Evolutionary conservation across 2,329 filamentous ascomycete genomes (phyloP).

Genomic region (Fusarium musae): DNA sequence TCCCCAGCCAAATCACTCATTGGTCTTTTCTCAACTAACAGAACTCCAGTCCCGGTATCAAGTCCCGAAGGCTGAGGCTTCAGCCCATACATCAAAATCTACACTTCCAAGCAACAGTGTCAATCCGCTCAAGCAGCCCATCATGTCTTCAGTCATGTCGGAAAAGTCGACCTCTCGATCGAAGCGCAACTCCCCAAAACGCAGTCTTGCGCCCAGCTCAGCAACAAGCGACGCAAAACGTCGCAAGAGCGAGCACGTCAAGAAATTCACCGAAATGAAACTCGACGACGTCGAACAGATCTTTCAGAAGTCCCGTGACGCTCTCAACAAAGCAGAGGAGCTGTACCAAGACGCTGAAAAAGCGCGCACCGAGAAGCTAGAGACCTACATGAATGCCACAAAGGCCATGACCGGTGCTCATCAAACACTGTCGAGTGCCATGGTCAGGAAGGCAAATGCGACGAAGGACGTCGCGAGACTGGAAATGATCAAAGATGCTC

Average conservation of each 20-base stretch:
- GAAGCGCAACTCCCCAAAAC: neutral
- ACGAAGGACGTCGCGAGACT: accelerated
- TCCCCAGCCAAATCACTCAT: neutral
- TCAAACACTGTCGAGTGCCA: accelerated
- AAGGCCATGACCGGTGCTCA: neutral
- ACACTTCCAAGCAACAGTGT: accelerated
- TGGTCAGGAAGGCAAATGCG: accelerated
- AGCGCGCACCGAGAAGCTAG: neutral
- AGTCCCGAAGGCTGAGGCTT: no score
- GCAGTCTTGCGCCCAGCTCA: neutral
- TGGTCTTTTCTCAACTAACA: neutral
- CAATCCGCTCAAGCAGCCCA: accelerated
- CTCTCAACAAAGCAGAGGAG: neutral
- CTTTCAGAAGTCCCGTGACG: neutral
- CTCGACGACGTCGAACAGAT: neutral
- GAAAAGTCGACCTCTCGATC: neutral
- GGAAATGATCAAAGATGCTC: accelerated
- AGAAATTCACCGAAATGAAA: neutral
- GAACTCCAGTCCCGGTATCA: neutral
- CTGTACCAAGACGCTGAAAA: neutral
- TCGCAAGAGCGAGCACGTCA: neutral
- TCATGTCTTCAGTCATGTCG: neutral
- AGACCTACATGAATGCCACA: neutral
- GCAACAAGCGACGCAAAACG: neutral
- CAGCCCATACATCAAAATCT: accelerated